Percentiles rank a stretch among this genome's conserved stretches.
phyloP scores from a whole-genome alignment of 805 yeast species.

The Saturnispora sanitii region DNA sequence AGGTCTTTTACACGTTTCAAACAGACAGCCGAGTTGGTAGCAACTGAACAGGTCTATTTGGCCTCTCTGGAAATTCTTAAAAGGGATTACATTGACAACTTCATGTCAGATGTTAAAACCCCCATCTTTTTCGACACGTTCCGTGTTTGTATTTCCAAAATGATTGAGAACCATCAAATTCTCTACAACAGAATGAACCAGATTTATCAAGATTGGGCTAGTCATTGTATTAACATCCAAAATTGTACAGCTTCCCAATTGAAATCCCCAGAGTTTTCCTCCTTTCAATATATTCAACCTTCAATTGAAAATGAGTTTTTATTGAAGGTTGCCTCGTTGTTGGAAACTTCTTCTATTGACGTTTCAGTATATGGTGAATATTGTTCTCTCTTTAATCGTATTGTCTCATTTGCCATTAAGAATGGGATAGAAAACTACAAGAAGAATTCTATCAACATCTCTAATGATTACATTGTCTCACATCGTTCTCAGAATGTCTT shows the following conservation, averaged over 20 bases:
- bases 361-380: conserved; percentile 20
- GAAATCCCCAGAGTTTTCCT: conserved; percentile 20
- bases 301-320: conserved; percentile 17
- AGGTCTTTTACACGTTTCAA: conserved; percentile 22
- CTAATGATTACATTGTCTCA: conserved; percentile 23
- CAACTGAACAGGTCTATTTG: conserved; percentile 41
- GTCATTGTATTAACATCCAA: conserved; percentile 9
- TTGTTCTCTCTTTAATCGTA: conserved; percentile 19
- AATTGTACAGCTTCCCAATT: conserved; percentile 1
- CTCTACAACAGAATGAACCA: conserved; percentile 24
- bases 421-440: conserved; percentile 21
- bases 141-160: conserved; percentile 21
- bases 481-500: conserved; percentile 13
- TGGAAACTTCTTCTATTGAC: conserved; percentile 16
- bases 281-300: conserved; percentile 13
- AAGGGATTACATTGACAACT: conserved; percentile 34
- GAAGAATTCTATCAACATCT: conserved; percentile 16
- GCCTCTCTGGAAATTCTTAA: conserved; percentile 34
- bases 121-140: conserved; percentile 29
- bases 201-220: conserved; percentile 17
- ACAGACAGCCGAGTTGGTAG: conserved; percentile 34
- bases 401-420: conserved; percentile 16
- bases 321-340: conserved; percentile 14
- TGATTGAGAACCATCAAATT: conserved; percentile 26
- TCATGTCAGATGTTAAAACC: conserved; percentile 26